Evolutionary conservation across 768 basidiomycete species (phyloP), one percentile per base, ranked within the genome.

Genomic region (Mrakia hoshinonis): DNA sequence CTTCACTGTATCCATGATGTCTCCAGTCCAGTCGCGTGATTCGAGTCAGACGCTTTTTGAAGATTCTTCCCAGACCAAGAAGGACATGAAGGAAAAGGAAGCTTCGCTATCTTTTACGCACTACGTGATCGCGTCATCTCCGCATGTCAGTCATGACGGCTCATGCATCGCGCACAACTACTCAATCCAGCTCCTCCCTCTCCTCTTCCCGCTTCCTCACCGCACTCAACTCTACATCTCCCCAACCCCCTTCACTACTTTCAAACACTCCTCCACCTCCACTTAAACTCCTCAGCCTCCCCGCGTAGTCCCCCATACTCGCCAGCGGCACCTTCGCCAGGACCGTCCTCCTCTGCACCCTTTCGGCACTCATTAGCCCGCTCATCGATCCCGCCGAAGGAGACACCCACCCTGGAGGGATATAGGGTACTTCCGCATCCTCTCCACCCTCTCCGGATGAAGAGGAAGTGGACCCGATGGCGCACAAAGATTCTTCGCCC

Each of bases 221-320:
- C 63, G 85, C 82, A 26, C 84, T 82, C 1, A 92, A n/a, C 13
- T 73, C 72, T 13, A 73, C 90, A 70, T 82, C 79, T 76, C 82
- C 85, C 80, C 92, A 93, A 20, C 90, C 91, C n/a, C 86, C 88
- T 61, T 84, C 85, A 38, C 81, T 80, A 87, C 89, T 89, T 76
- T 92, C 90, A 75, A 92, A 92, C 22, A 82, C 77, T 15, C 90
- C 91, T 77, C 90, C 86, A 4, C 91, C 91, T 60, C 89, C 91
- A 1, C 89, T 88, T 47, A 92, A 79, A 0, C 91, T 88, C 22
- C 91, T 87, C 64, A 93, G 79, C 20, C 90, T 83, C 58, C 83
- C 87, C 11, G 89, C 87, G 75, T 89, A 93, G 78, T 92, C 88
- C 24, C 92, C 81, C 84, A 91, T 87, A 75, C 83, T 84, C 76